Evolutionary conservation across 1,139 yeast genomes (phyloP).

Genomic region (Debaryomycetaceae sp.): DNA sequence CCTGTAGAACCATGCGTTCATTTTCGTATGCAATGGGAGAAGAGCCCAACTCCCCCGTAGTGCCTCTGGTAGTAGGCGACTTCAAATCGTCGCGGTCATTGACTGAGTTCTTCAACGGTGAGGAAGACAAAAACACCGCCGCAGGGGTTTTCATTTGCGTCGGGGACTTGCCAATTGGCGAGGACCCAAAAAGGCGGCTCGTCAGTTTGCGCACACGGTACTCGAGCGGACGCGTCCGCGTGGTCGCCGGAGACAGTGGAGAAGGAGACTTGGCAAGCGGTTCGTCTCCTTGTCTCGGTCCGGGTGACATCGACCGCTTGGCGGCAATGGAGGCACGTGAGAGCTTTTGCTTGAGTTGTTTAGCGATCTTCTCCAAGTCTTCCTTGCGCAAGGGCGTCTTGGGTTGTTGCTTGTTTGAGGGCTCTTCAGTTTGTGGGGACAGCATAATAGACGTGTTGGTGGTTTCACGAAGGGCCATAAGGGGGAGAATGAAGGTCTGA

Average conservation of each 20-base stretch:
- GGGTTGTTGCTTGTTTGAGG: conserved; percentile 12
- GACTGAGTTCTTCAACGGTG: conserved; percentile 26
- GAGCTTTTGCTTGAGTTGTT: conserved; percentile 40
- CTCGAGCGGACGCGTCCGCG: conserved; percentile 7
- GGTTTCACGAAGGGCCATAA: conserved; percentile 11
- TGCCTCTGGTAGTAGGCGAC: conserved; percentile 31
- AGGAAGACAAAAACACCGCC: conserved; percentile 29
- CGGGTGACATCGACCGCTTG: conserved; percentile 33
- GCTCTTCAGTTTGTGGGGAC: conserved; percentile 8
- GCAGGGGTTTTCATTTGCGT: conserved; percentile 39
- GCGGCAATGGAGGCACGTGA: conserved; percentile 46
- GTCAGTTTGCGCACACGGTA: conserved; percentile 7
- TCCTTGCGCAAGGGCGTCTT: conserved; percentile 42
- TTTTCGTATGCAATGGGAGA: conserved; percentile 8
- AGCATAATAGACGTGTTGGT: conserved; percentile 11
- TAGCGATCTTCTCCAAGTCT: conserved; percentile 44
- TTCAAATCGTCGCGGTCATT: conserved; percentile 16
- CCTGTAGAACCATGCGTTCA: conserved; percentile 38
- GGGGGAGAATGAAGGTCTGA: too few relatives aligned
- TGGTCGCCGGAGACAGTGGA: too few relatives aligned
- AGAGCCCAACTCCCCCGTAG: neutral
- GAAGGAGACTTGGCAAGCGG: too few relatives aligned
- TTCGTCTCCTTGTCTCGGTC: conserved; percentile 10
- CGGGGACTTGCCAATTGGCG: conserved; percentile 41
- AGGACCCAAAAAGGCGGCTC: conserved; percentile 10